Base-by-base conservation (phyloP, 2,329 filamentous ascomycete genomes). In the Alternaria consortialis region DNA sequence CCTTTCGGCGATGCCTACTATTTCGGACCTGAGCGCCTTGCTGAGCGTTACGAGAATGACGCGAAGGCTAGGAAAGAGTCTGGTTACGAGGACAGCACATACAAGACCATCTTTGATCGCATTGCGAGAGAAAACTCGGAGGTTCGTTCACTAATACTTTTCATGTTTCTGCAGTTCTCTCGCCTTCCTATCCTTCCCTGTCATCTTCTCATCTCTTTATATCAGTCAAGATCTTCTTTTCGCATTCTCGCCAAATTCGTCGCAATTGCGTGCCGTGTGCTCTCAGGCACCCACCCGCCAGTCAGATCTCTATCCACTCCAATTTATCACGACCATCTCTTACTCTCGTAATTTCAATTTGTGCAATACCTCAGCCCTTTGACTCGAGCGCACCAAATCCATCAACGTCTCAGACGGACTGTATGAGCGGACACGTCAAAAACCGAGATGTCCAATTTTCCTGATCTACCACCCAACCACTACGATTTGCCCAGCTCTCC, bases 1-100 rank as follows among this genome's bases (percentile, higher is more conserved):
- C 95, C 95, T 5, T 98, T 98, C 80, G 94, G 94, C 55, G 95
- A 98, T 81, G 91, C 94, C 63, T 98, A 94, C 77, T 98, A 98
- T 83, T 98, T 91, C 76, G 94, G 95, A 53, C 94, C 94, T 7
- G 95, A 99, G 82, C 87, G 92, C 70, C 85, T 98, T 70, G 90
- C 91, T 73, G 83, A 87, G 53, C 88, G 95, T 72, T 99, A 92
- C 76, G 89, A 90, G 74, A 78, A 90, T 44, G 91, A 97, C 67
- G 84, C 86, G 71, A 76, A 83, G 62, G 79, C 77, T 47, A 78
- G 83, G 60, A 65, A 77, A 44, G 76, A 85, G 71, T 91, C 87
- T 67, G 91, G 91, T 55, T 92, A 91, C 72, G 80, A 84, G 43
- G 77, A 89, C 51, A 88, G 87, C 68, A 95, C 91, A 2, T 96